Evolutionary conservation across 2,329 filamentous ascomycete species (phyloP), one percentile per base, ranked within the genome.

Genomic region (Colletotrichum costaricense): DNA sequence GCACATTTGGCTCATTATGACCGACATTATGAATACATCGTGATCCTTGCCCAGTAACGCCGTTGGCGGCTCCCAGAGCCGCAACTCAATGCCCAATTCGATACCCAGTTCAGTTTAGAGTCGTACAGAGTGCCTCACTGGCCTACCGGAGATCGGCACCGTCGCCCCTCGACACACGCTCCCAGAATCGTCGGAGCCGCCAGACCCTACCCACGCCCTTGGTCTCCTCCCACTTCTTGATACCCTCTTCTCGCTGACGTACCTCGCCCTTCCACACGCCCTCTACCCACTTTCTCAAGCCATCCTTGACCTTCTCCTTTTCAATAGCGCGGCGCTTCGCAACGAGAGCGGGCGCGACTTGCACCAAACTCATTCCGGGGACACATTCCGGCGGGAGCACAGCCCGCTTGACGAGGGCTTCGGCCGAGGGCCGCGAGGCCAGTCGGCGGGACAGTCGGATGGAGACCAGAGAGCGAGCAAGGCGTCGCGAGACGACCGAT

Each of bases 351-450:
- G 91, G 91, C 0, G 91, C 89, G 1, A 93, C 84, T 66, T 80
- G 79, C 74, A 80, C 82, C 67, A 76, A 79, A 69, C 76, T 75
- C 76, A 83, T 79, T 30, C 86, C 86, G 6, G 87, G 86, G 16
- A 90, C 88, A 78, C 91, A 93, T 80, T 93, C 92, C 57, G 86
- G 84, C 1, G 92, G 92, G 35, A 94, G 82, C 35, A 94, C 92
- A 33, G 88, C 88, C 14, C 91, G 86, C 75, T 89, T 86, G 3
- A 93, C 91, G 7, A 94, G 85, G 9, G 86, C 85, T 73, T 90
- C 87, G 6, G 88, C 85, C 3, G 89, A 88, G 0, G 92, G 92
- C 1, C 93, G 87, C 9, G 86, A 82, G 22, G 89, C 87, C 2
- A 94, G 85, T 12, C 88, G 88, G 60, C 89, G 88, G 30, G 91